Evolutionary conservation across 78 protist species (phyloP).

Genomic region (Creolimax fragrantissima): DNA sequence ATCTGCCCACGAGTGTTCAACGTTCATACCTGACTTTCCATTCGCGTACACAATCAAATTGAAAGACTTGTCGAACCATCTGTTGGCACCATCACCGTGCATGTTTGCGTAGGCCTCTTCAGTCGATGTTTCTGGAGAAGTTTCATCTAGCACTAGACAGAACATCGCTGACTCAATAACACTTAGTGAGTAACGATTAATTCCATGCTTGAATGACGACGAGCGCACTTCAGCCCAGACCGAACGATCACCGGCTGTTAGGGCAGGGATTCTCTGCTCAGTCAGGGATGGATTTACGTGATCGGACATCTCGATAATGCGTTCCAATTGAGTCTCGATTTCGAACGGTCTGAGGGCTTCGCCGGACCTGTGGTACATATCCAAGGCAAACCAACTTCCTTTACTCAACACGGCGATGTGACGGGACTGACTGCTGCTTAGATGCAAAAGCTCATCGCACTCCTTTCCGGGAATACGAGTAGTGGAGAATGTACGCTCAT

Average conservation of each 20-base stretch:
- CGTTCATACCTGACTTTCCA: conserved; percentile 37
- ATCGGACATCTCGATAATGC: neutral
- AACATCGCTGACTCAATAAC: conserved; percentile 19
- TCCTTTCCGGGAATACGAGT: conserved; percentile 42
- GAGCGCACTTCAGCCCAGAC: conserved; percentile 27
- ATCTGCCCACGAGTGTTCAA: conserved; percentile 45
- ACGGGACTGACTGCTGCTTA: neutral
- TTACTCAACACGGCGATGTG: conserved; percentile 9
- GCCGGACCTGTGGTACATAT: neutral
- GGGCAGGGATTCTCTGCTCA: conserved; percentile 8
- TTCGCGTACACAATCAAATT: conserved; percentile 14
- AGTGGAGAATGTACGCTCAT: conserved; percentile 33
- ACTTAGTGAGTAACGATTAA: neutral
- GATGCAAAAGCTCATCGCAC: conserved; percentile 6
- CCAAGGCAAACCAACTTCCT: neutral
- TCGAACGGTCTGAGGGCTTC: neutral
- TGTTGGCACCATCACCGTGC: conserved; percentile 28
- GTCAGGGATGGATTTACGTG: neutral
- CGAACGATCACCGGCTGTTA: conserved; percentile 18
- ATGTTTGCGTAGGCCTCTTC: neutral
- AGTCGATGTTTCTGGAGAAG: neutral
- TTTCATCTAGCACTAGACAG: conserved; percentile 1
- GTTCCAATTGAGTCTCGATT: neutral
- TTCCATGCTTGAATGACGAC: neutral
- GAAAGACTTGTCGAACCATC: conserved; percentile 57